Percentiles rank a stretch among this genome's conserved stretches.
Evolutionary conservation across 805 yeast species (phyloP).

Genomic region (Metschnikowia borealis): DNA sequence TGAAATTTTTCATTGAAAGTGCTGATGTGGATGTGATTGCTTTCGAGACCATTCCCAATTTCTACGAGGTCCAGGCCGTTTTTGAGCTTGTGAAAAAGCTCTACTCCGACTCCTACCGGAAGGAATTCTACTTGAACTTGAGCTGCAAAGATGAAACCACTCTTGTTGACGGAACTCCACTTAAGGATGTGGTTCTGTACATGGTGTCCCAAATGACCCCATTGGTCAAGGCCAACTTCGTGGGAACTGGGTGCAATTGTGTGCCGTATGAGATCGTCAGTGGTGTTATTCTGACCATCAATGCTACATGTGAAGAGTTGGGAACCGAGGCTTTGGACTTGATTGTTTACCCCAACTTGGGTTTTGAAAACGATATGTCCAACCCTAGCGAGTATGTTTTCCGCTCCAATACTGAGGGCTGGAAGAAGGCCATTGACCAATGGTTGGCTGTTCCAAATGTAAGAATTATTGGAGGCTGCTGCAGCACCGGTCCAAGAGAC

Average conservation of each 20-base stretch:
- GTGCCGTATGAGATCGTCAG: conserved; percentile 44
- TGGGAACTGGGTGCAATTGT: conserved; percentile 70
- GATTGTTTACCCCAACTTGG: conserved; percentile 72
- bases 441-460: conserved; percentile 44
- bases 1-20: conserved; percentile 34
- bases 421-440: conserved; percentile 36
- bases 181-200: conserved; percentile 21
- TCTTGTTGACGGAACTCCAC: conserved; percentile 32
- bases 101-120: conserved; percentile 16
- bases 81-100: conserved; percentile 35
- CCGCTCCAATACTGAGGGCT: conserved; percentile 19
- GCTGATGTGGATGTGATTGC: conserved; percentile 53
- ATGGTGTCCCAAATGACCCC: conserved; percentile 25
- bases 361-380: conserved; percentile 55
- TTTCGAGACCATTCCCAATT: conserved; percentile 70
- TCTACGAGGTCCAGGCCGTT: conserved; percentile 52
- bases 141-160: conserved; percentile 22
- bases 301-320: conserved; percentile 10
- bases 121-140: conserved; percentile 46
- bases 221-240: conserved; percentile 22
- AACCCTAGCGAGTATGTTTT: conserved; percentile 28
- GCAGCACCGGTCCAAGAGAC: conserved; percentile 60
- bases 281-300: conserved; percentile 35
- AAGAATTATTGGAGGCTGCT: conserved; percentile 66
- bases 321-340: conserved; percentile 31